Percentiles rank a stretch among this genome's conserved stretches.
phyloP scores from a whole-genome alignment of 1,139 yeast genomes.

The Nematodospora anomalae region DNA sequence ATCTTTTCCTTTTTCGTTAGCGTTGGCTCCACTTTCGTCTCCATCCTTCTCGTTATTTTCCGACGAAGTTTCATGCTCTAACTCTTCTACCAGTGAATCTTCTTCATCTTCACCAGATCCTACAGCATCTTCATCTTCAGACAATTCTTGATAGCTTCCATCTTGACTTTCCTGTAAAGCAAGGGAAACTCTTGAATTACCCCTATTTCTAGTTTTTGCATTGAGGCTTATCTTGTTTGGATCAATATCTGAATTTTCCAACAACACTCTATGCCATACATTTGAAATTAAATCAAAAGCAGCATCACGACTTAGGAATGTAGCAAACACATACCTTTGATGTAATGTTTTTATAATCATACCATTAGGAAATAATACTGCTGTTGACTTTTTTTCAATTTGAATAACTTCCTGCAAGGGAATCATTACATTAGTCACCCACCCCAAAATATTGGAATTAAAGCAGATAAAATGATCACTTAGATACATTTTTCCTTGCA shows the following conservation, averaged over 20 bases:
- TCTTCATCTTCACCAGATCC: slow-evolving; percentile 13
- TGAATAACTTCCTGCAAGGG: slow-evolving; percentile 71
- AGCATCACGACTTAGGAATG: slow-evolving; percentile 66
- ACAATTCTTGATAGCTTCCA: slow-evolving; percentile 5
- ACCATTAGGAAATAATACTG: slow-evolving; percentile 74
- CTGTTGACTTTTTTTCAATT: slow-evolving; percentile 70
- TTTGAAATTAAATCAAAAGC: slow-evolving; percentile 60
- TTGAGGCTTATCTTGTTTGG: slow-evolving; percentile 16
- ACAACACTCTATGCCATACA: slow-evolving; percentile 56
- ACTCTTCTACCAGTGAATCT: slow-evolving; percentile 8
- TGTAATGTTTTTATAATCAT: slow-evolving; percentile 70
- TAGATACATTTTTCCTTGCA: slow-evolving; percentile 70
- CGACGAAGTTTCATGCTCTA: slow-evolving; percentile 3
- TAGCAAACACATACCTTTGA: slow-evolving; percentile 70
- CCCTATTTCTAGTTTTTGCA: slow-evolving; percentile 14
- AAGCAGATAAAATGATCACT: slow-evolving; percentile 62
- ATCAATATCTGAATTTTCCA: slow-evolving; percentile 26
- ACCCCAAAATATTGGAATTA: slow-evolving; percentile 72
- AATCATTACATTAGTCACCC: slow-evolving; percentile 66
- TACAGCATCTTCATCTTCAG: slow-evolving; percentile 12
- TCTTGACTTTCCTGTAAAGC: slow-evolving; percentile 8
- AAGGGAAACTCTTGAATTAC: slow-evolving; percentile 13
- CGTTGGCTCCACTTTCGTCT: slow-evolving; percentile 10
- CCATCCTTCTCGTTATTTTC: slow-evolving; percentile 10
- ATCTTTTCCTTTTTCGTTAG: slow-evolving; percentile 8